Base-by-base conservation (phyloP, 805 yeast genomes). In the Peterozyma xylosa region DNA sequence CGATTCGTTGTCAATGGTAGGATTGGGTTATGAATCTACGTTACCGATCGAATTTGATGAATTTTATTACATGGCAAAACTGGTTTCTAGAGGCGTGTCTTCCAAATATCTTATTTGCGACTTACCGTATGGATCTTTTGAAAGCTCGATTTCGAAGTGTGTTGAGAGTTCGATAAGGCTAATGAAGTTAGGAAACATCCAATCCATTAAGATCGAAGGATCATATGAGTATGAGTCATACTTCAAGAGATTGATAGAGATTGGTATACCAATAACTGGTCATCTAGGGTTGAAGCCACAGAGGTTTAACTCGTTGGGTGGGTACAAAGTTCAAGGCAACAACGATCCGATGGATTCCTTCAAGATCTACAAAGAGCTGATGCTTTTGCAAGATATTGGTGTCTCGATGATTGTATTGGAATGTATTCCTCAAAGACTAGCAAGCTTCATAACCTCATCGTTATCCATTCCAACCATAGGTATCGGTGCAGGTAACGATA, bases 251-350 rank as follows among this genome's bases (percentile, higher is more conserved):
- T 62, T 91, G 15, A 70, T 80, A 1, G 58, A 71, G 4, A 68
- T 82, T 14, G 98, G 98, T 1, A 80, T 91, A 9, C 95, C 97
- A 0, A 89, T 89, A 2, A 73, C 87, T 64, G 97, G 95, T 1
- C 99, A 91, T 60, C 77, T 87, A 30, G 99, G 99, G 0, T 67
- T 91, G 30, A 87, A 96, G 3, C 99, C 99, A 2, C 98, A 93
- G 59, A 74, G 86, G 37, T 80, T 80, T 48, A 78, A 86, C 50
- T 58, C 86, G 0, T 57, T 85, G 11, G 90, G 96, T 16, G 99
- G 99, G 0, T 91, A 82, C 63, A 84, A 80, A 61, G 83, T 86
- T 1, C 99, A 91, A 60, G 97, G 96, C 0, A 75, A 67, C 47
- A 66, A 66, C 39, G 67, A 78, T 0, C 63, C 67, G 0, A 58